Conservation (phyloP, 805 yeast species). For the Schizosaccharomyces pombe region ASM294v3 CU329670.1:517001-517500, state of each 20-base stretch:
- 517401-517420: no score
- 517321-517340: no score
- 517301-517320: no score
- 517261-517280: no score
- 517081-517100: conserved; percentile 52
- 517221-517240: conserved; percentile 15
- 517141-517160: conserved; percentile 30
- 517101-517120: conserved; percentile 38
- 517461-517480: no score
- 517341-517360: no score
- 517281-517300: no score
- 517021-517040: conserved; percentile 54
- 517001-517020: conserved; percentile 24
- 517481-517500: no score
- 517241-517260: not conserved
- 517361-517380: no score
- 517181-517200: conserved; percentile 24
- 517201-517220: conserved; percentile 68
- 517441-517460: no score
- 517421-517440: no score
- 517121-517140: conserved; percentile 43
- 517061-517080: conserved; percentile 14
- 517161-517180: conserved; percentile 52
- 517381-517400: no score
- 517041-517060: conserved; percentile 35